phyloP scores from a whole-genome alignment of 768 basidiomycete genomes.

The Tylopilus sp. region DNA sequence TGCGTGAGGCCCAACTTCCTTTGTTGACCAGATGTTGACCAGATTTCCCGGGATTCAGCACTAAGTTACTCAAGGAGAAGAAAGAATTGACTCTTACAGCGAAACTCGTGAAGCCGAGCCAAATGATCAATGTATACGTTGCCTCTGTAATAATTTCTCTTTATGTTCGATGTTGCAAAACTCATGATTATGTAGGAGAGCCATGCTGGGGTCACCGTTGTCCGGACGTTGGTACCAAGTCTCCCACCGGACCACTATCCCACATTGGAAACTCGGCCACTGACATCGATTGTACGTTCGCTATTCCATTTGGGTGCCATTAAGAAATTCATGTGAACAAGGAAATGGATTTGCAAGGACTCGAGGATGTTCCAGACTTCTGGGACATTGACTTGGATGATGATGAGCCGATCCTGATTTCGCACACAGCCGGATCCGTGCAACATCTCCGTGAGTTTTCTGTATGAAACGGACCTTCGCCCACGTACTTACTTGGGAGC shows the following conservation, averaged over 20 bases:
- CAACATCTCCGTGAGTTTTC: slow-evolving; percentile 22
- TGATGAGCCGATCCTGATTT: slow-evolving; percentile 21
- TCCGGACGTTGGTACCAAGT: slow-evolving; percentile 54
- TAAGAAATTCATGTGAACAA: slow-evolving; percentile 26
- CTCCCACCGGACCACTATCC: slow-evolving; percentile 58
- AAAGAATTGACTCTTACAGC: slow-evolving; percentile 61
- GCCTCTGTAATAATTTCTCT: slow-evolving; percentile 47
- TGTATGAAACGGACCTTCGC: neutral
- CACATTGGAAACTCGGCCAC: slow-evolving; percentile 68
- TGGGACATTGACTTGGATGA: slow-evolving; percentile 47
- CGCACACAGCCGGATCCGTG: slow-evolving; percentile 34
- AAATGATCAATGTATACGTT: slow-evolving; percentile 56
- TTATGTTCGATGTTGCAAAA: slow-evolving; percentile 9
- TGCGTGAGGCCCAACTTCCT: slow-evolving; percentile 43
- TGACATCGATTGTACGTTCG: slow-evolving; percentile 48
- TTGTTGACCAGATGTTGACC: slow-evolving; percentile 2
- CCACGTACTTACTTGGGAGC: neutral
- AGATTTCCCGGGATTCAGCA: slow-evolving; percentile 40
- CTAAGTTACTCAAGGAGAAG: slow-evolving; percentile 55
- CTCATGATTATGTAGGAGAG: slow-evolving; percentile 51
- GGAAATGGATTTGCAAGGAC: slow-evolving; percentile 64
- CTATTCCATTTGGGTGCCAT: neutral
- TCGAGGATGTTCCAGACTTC: slow-evolving; percentile 68
- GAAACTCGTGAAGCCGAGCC: slow-evolving; percentile 71
- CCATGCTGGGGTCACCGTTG: slow-evolving; percentile 61